These are phyloP conservation scores for Vaccinium vitisidaea DNA, from an alignment of 148 eudicot species.

Conservation along the genomic window DNA sequence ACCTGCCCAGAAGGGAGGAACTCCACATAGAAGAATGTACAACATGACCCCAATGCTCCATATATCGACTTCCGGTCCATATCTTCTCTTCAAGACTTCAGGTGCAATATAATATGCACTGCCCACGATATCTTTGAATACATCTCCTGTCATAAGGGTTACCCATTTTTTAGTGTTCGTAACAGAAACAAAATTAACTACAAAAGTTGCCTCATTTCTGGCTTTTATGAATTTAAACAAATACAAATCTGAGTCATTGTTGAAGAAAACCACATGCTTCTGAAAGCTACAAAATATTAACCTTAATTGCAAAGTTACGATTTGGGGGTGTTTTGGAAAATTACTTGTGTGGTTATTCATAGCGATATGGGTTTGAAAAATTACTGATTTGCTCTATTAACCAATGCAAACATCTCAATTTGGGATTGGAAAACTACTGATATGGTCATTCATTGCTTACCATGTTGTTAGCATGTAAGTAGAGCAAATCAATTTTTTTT, in stretches of 20 bases:
- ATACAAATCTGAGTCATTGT: background rate
- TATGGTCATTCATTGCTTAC: background rate
- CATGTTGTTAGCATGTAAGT: background rate
- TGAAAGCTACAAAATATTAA: background rate
- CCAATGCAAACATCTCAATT: background rate
- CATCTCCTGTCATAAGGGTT: conserved; percentile 47
- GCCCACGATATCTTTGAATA: conserved; percentile 50
- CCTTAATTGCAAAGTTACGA: background rate
- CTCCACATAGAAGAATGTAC: conserved; percentile 50
- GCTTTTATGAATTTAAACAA: background rate
- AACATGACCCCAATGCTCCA: conserved; percentile 58
- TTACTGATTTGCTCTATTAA: background rate
- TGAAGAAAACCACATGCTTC: background rate
- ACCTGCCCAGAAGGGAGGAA: conserved; percentile 66
- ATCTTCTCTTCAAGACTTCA: conserved; percentile 49
- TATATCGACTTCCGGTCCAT: conserved; percentile 50
- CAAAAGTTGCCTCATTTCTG: background rate
- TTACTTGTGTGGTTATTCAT: background rate
- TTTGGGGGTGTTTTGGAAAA: background rate
- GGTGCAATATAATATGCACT: conserved; percentile 57
- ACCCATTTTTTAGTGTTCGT: background rate
- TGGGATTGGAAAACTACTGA: background rate
- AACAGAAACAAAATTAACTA: no score
- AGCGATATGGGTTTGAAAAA: background rate
- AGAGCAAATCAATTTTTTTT: background rate